phyloP scores from a whole-genome alignment of 768 basidiomycete species.

The Podaxis pistillaris region DNA sequence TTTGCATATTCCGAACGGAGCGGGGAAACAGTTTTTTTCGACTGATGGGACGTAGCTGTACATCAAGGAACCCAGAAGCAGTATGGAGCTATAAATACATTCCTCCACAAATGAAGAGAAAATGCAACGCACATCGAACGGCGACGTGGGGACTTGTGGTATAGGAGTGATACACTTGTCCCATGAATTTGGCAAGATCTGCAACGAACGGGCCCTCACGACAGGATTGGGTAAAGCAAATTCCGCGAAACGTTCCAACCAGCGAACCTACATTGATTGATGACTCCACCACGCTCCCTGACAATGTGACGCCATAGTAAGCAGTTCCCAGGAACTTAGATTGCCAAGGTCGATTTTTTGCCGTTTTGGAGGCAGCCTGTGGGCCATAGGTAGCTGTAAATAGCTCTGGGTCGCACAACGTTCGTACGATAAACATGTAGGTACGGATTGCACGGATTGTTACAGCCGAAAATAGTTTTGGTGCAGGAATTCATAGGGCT shows the following conservation, averaged over 20 bases:
- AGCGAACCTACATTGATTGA: conserved; percentile 6
- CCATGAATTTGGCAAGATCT: conserved; percentile 1
- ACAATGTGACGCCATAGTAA: conserved; percentile 11
- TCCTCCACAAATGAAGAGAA: background rate
- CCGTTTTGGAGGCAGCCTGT: conserved; percentile 3
- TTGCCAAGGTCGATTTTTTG: conserved; percentile 1
- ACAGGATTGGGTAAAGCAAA: conserved; percentile 11
- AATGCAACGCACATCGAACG: background rate
- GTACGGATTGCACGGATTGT: conserved; percentile 8
- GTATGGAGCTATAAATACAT: conserved; percentile 14
- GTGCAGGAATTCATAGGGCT: background rate
- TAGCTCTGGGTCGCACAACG: background rate
- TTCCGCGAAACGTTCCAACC: conserved; percentile 6
- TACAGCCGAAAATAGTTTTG: conserved; percentile 5
- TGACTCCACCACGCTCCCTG: conserved; percentile 11
- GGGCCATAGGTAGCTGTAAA: background rate
- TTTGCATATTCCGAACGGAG: conserved; percentile 14
- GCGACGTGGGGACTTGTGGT: background rate
- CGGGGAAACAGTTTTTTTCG: conserved; percentile 7
- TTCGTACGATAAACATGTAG: background rate
- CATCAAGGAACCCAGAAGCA: conserved; percentile 13
- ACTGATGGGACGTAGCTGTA: conserved; percentile 5
- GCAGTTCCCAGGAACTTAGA: conserved; percentile 8
- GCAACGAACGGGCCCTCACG: background rate
- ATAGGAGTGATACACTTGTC: background rate